A percentile compares a stretch with the other conserved stretches of the same genome.
These are phyloP conservation scores for Fagus crenata DNA, from an alignment of 306 rosid species.

Conservation along the genomic window DNA sequence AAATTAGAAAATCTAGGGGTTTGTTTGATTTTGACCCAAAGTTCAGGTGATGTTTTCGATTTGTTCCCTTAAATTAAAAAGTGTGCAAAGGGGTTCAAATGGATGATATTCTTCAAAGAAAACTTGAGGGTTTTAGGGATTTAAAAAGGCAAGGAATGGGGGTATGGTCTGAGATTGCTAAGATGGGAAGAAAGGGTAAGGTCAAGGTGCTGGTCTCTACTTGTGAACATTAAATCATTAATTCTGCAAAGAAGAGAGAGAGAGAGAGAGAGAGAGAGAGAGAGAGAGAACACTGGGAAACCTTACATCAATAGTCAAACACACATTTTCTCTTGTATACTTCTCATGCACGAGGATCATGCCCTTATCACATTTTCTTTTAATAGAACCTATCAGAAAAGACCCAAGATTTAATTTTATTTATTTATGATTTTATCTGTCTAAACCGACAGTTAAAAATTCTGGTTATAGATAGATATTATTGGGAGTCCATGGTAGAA, in stretches of 20 bases:
- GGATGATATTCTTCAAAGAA: background rate
- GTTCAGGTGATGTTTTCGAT: background rate
- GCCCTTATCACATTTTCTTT: background rate
- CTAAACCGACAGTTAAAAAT: background rate
- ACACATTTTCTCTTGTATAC: background rate
- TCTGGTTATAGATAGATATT: slow-evolving; percentile 6
- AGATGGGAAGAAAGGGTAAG: background rate
- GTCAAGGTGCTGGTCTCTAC: too few relatives aligned
- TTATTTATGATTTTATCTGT: background rate
- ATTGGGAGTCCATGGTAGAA: slow-evolving; percentile 3
- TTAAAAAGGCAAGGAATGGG: background rate
- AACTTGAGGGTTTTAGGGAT: background rate
- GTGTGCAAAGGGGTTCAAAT: too few relatives aligned
- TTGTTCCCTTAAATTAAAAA: too few relatives aligned
- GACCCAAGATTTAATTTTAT: background rate
- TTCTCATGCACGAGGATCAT: too few relatives aligned
- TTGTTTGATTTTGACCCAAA: background rate
- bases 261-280: background rate
- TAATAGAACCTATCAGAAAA: background rate
- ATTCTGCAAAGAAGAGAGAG: background rate
- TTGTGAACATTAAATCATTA: background rate
- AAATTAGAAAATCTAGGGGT: too few relatives aligned
- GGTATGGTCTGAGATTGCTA: background rate
- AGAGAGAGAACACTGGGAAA: background rate
- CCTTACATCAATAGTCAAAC: background rate